phyloP scores from a whole-genome alignment of 2,329 filamentous ascomycete genomes.

The Pseudofabraea citricarpa region DNA sequence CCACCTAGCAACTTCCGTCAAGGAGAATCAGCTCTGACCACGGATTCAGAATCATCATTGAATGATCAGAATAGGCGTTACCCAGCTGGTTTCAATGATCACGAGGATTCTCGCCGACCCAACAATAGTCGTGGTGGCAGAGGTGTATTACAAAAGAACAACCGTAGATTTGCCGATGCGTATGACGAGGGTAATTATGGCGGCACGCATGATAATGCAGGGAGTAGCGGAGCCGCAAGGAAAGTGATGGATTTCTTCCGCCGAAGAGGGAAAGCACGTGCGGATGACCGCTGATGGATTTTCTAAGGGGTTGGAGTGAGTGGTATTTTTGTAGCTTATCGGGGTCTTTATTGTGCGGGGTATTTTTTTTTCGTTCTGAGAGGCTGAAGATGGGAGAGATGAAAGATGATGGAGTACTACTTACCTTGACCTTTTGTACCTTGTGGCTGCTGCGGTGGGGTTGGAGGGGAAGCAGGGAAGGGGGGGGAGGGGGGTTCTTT shows the following conservation, averaged over 20 bases:
- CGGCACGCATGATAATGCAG: slow-evolving; percentile 59
- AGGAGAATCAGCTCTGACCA: slow-evolving; percentile 21
- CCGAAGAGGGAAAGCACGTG: slow-evolving; percentile 72
- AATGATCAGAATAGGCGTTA: slow-evolving; percentile 21
- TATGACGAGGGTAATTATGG: slow-evolving; percentile 72
- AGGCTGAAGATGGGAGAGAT: no score
- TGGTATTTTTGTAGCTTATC: no score
- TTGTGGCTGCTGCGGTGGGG: no score
- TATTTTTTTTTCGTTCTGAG: no score
- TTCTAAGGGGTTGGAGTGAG: no score
- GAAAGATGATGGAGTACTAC: no score
- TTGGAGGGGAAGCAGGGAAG: no score
- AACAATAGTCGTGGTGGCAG: slow-evolving; percentile 30
- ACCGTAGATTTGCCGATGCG: slow-evolving; percentile 80
- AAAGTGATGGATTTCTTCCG: slow-evolving; percentile 99
- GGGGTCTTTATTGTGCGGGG: no score
- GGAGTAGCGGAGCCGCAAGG: slow-evolving; percentile 81
- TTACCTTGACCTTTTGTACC: no score
- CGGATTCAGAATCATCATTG: slow-evolving; percentile 26
- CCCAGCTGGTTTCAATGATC: slow-evolving; percentile 18
- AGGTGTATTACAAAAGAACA: slow-evolving; percentile 75
- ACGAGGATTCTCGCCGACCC: slow-evolving; percentile 23
- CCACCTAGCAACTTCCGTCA: slow-evolving; percentile 24
- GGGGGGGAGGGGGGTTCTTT: no score
- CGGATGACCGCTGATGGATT: slow-evolving; percentile 41